Base-by-base conservation (phyloP, 192 early-diverging fungal species). In the Diversispora epigaea region DNA sequence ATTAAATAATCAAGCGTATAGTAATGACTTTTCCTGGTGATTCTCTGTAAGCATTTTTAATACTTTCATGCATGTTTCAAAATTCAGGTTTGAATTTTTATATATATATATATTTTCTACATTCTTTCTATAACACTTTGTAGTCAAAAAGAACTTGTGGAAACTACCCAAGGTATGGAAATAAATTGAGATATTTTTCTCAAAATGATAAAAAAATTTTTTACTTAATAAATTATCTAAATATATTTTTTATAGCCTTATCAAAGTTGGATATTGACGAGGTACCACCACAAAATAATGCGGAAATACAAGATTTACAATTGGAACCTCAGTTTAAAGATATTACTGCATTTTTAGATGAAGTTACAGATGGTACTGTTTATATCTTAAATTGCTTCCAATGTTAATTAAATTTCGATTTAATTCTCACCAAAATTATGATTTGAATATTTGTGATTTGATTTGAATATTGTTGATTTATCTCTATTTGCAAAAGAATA, bases 251-350 rank as follows among this genome's bases (percentile, higher is more conserved):
- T 32, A 32, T 32, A 32, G 57, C 19, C 10, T 60, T 60, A 22
- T 60, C 57, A 60, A 60, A 60, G 9, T 60, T 60, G 1, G 25
- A 63, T 63, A 40, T 63, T 39, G 7, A 10, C 15, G 39, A 11
- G 5, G 15, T 40, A 1, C 10, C 17, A 60, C 12, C 21, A 11
- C 21, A 25, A 19, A 17, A 60, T 32, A 6, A 25, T 10, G 25
- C 21, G 39, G 61, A 63, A 63, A 7, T 15, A 40, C 17, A 10
- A 14, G 41, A 43, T 17, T 41, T 1, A 6, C n/a, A 39, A n/a
- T 56, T 55, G 55, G 21, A 54, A 32, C 80, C 83, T 14, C 71
- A 80, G 46, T 84, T 75, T 71, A 84, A 84, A 76, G 81, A 84
- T 70, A 84, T 82, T 45, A 82, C 83, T 6, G 21, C 44, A 4